Evolutionary conservation across 2,329 filamentous ascomycete genomes (phyloP).

Genomic region (Teratosphaeria epicoccoides): DNA sequence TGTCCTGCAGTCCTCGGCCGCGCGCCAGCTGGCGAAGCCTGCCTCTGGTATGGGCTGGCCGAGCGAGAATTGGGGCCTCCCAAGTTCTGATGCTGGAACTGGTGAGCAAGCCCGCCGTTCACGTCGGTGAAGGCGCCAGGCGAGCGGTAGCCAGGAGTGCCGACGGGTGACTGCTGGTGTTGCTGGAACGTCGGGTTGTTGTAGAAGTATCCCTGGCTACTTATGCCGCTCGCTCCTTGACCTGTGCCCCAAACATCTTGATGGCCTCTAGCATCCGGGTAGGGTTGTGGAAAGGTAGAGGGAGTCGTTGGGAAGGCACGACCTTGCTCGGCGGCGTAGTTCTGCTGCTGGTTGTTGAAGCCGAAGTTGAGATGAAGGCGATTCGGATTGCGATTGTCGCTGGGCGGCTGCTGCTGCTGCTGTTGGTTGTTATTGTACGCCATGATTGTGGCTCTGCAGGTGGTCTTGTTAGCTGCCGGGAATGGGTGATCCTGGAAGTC

Average conservation of each 20-base stretch:
- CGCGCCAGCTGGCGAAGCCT: conserved; percentile 53
- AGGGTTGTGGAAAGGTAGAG: conserved; percentile 89
- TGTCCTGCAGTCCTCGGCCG: conserved; percentile 79
- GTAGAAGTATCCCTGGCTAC: conserved; percentile 40
- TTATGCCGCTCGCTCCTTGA: conserved; percentile 31
- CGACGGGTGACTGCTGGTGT: conserved; percentile 28
- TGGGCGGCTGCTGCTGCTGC: conserved; percentile 15
- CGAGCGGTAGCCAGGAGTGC: conserved; percentile 43
- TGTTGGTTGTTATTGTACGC: conserved; percentile 13
- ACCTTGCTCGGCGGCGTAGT: conserved; percentile 34
- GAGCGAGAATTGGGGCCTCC: conserved; percentile 51
- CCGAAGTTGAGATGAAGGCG: conserved; percentile 44
- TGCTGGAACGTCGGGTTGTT: conserved; percentile 31
- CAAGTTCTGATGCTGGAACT: conserved; percentile 94
- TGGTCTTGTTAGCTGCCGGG: neutral
- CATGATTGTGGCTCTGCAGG: conserved; percentile 6
- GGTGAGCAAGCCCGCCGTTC: conserved; percentile 83
- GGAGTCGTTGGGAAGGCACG: conserved; percentile 58
- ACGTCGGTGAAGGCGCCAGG: conserved; percentile 60
- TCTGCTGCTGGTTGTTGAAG: conserved; percentile 32
- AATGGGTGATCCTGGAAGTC: neutral
- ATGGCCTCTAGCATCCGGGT: conserved; percentile 48
- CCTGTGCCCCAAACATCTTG: conserved; percentile 50
- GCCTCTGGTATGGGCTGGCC: conserved; percentile 55
- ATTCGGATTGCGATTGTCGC: conserved; percentile 28